phyloP scores from a whole-genome alignment of 2,329 filamentous ascomycete genomes.

The Biscogniauxia mediterranea region DNA sequence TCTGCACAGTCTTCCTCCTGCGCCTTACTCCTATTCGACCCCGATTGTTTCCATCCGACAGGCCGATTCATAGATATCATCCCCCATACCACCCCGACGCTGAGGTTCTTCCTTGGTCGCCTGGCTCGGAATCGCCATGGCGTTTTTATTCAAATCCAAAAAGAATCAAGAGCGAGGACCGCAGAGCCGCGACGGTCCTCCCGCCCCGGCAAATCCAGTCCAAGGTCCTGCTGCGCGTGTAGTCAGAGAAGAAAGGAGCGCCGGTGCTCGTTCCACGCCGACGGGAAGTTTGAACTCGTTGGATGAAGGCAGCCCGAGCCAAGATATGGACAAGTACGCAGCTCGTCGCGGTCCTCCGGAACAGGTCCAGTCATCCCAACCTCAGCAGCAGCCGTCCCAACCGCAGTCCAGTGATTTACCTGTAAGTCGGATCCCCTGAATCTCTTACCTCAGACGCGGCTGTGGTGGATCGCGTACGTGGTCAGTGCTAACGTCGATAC shows the following conservation, averaged over 20 bases:
- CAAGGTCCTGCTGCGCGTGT: constrained; percentile 49
- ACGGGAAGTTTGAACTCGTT: constrained; percentile 77
- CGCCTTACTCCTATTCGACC: constrained; percentile 5
- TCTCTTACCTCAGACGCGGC: neutral
- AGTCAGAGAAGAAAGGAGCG: constrained; percentile 55
- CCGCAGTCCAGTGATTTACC: constrained; percentile 35
- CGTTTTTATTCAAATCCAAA: constrained; percentile 81
- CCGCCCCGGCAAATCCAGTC: constrained; percentile 47
- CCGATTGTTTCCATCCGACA: neutral
- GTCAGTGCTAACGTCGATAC: constrained; percentile 2
- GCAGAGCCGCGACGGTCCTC: constrained; percentile 53
- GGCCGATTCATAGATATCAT: constrained; percentile 9
- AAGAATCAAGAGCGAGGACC: constrained; percentile 66
- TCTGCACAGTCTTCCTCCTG: constrained; percentile 8
- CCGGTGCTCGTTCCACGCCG: constrained; percentile 62
- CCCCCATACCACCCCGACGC: constrained; percentile 6
- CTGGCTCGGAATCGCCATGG: constrained; percentile 57
- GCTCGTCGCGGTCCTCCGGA: constrained; percentile 54
- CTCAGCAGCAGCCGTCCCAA: constrained; percentile 30
- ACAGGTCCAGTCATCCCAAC: constrained; percentile 37
- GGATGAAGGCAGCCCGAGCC: constrained; percentile 58
- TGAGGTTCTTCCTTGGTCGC: constrained; percentile 33
- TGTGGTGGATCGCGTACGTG: constrained; percentile 5
- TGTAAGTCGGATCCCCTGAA: constrained; percentile 30
- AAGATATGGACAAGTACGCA: constrained; percentile 58